Percentiles rank a stretch among this genome's conserved stretches.
phyloP scores from a whole-genome alignment of 768 basidiomycete genomes.

The Auricularia cornea region DNA sequence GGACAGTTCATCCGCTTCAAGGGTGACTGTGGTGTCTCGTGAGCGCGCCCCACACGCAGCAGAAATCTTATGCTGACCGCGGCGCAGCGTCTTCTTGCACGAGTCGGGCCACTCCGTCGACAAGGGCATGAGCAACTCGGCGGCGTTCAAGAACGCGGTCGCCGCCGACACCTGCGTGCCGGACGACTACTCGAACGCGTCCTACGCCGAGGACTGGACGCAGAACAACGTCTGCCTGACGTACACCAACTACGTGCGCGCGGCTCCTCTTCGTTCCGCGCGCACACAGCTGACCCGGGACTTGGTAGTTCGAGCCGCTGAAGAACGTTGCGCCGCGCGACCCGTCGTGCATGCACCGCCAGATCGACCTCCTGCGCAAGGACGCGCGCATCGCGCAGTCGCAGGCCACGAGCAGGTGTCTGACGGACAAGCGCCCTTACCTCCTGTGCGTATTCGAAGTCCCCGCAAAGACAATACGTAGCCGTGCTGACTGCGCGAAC shows the following conservation, averaged over 20 bases:
- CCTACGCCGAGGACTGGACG: background rate
- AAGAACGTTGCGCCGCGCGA: background rate
- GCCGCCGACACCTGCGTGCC: background rate
- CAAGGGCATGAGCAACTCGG: background rate
- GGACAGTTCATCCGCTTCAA: background rate
- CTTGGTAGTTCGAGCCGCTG: background rate
- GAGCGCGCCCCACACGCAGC: background rate
- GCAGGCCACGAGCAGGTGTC: background rate
- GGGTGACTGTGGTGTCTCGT: background rate
- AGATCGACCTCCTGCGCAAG: background rate
- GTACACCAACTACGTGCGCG: background rate
- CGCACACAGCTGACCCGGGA: background rate
- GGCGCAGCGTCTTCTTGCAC: background rate
- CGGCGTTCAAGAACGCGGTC: background rate
- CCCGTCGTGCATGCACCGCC: background rate
- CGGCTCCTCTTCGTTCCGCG: background rate
- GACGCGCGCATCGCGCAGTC: background rate
- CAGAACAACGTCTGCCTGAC: background rate
- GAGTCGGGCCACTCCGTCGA: background rate
- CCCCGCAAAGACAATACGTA: background rate
- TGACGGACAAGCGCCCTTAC: background rate
- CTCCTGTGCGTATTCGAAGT: background rate
- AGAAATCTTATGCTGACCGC: background rate
- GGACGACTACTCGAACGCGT: background rate
- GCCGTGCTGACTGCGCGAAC: no score